These are phyloP conservation scores for Rosa rugosa DNA, from an alignment of 306 rosid genomes.

Conservation along the genomic window DNA sequence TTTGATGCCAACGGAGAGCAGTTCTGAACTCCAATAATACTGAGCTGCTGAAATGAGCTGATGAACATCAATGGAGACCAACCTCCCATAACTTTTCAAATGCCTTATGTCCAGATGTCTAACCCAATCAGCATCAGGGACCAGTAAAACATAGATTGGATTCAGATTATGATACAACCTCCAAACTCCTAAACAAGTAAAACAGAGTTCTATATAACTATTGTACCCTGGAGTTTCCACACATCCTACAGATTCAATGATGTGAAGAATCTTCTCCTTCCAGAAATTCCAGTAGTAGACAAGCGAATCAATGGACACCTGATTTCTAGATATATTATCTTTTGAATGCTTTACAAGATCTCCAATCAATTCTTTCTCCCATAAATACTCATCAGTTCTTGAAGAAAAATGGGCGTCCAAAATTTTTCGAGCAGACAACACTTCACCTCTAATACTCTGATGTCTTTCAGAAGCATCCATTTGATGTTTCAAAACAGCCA, in stretches of 20 bases:
- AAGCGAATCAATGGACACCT: constrained; percentile 51
- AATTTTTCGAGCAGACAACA: constrained; percentile 52
- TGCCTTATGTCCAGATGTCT: constrained; percentile 26
- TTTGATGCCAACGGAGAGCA: constrained; percentile 43
- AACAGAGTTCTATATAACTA: constrained; percentile 42
- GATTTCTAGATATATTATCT: constrained; percentile 26
- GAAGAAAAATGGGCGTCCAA: constrained; percentile 57
- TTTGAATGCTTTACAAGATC: constrained; percentile 34
- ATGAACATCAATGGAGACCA: constrained; percentile 36
- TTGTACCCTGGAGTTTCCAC: constrained; percentile 31
- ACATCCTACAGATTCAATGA: constrained; percentile 40
- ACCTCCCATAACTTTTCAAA: constrained; percentile 36
- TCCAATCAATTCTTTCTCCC: constrained; percentile 36
- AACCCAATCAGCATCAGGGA: constrained; percentile 65
- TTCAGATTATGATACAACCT: constrained; percentile 22
- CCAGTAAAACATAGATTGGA: constrained; percentile 38
- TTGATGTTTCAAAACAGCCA: constrained; percentile 23
- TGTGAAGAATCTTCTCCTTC: constrained; percentile 44
- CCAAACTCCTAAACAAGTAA: constrained; percentile 58
- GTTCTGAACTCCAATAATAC: constrained; percentile 55
- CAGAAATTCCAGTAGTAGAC: constrained; percentile 68
- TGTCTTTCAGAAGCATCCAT: constrained; percentile 40
- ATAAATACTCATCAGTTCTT: constrained; percentile 33
- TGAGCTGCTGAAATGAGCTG: constrained; percentile 40
- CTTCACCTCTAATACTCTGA: constrained; percentile 49